These are phyloP conservation scores for Ramaria sp. DNA, from an alignment of 768 basidiomycete genomes.

Conservation along the genomic window DNA sequence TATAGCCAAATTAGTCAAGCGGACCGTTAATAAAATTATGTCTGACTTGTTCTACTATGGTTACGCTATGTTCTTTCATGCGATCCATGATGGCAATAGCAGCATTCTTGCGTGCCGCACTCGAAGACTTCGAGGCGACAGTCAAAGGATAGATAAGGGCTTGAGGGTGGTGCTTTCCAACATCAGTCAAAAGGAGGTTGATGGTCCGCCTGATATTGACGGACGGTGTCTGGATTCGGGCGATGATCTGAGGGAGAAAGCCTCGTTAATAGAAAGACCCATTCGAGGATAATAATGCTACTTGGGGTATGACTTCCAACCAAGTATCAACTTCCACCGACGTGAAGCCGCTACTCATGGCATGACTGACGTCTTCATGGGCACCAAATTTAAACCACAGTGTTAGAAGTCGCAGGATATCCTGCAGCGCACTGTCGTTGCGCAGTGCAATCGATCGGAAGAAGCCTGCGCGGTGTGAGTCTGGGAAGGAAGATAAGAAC, in stretches of 20 bases:
- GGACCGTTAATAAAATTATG: too few species aligned
- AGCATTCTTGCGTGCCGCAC: constrained; percentile 65
- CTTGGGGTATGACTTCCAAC: constrained; percentile 98
- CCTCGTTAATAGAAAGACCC: background rate
- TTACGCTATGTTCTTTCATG: constrained; percentile 85
- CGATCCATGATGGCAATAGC: constrained; percentile 82
- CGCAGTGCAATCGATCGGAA: constrained; percentile 90
- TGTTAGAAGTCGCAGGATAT: constrained; percentile 84
- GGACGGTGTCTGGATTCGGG: constrained; percentile 93
- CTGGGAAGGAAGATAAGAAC: background rate
- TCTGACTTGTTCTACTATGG: constrained; percentile 73
- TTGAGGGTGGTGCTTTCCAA: constrained; percentile 95
- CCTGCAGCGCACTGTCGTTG: constrained; percentile 86
- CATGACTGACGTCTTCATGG: constrained; percentile 79
- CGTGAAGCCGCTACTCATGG: constrained; percentile 79
- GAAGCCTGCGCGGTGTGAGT: constrained; percentile 47
- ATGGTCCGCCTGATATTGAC: constrained; percentile 81
- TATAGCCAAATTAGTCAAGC: too few species aligned
- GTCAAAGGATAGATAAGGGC: constrained; percentile 93
- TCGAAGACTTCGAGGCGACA: constrained; percentile 94
- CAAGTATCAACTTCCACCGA: constrained; percentile 94
- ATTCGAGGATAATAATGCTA: constrained; percentile 21
- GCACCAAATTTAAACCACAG: constrained; percentile 98
- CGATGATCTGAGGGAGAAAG: constrained; percentile 56
- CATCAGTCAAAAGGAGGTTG: constrained; percentile 76